Conservation (phyloP, 2,329 filamentous ascomycete species). For the Fusarium heterosporum region DNA sequence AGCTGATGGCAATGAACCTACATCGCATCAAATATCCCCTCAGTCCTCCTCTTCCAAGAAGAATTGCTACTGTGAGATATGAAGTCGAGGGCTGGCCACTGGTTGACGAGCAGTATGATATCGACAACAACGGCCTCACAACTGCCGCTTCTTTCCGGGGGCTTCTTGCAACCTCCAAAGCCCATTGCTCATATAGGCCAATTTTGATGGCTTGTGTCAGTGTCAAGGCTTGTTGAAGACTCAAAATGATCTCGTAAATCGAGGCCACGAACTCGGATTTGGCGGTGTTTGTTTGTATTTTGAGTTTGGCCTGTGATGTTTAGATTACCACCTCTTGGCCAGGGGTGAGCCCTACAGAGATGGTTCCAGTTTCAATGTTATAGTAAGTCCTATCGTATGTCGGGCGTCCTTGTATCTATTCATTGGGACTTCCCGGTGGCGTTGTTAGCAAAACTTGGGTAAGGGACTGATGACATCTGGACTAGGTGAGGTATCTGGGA, state of each 20-base stretch:
- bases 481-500: neutral
- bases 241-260: neutral
- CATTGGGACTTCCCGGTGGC: neutral
- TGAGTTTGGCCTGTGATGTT: neutral
- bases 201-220: neutral
- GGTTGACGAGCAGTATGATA: slow-evolving; percentile 12
- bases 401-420: neutral
- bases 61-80: slow-evolving; percentile 25
- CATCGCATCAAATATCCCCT: neutral
- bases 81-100: slow-evolving; percentile 13
- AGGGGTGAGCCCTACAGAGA: no score
- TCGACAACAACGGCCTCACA: slow-evolving; percentile 25
- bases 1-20: neutral
- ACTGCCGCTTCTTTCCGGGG: slow-evolving; percentile 4
- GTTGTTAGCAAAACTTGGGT: neutral
- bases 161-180: neutral
- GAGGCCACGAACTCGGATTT: neutral
- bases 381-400: neutral
- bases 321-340: neutral
- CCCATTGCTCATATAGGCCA: neutral
- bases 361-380: neutral
- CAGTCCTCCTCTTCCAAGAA: neutral
- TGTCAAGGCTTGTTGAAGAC: neutral
- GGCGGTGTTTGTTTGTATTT: neutral
- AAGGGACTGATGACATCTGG: neutral